Base-by-base conservation (phyloP, 176 grass and related monocot species). In the Cenchrus purpureus region DNA sequence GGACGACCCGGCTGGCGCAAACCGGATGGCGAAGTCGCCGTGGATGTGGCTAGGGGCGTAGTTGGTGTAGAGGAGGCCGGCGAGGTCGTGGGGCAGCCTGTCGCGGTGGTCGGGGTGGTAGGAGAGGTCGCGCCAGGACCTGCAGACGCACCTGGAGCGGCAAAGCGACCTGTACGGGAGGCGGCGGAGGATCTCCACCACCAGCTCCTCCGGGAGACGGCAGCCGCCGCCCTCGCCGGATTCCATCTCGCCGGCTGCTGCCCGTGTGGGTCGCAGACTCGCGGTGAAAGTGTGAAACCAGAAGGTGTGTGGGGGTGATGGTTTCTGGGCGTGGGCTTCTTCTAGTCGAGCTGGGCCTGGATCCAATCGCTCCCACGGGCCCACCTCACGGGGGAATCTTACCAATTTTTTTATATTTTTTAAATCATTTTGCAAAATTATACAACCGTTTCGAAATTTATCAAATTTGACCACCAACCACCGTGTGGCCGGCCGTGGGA, bases 41-140 rank as follows among this genome's bases (percentile, higher is more conserved):
- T 46, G 13, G 20, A n/a, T 14, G 82, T 7, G 49, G 52, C 20
- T 25, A 10, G 82, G 60, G 45, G 6, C n/a, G 82, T 77, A 50
- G 51, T 85, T 66, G 83, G 14, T 56, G 51, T 77, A 85, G 32
- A 85, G 61, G 50, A 76, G 62, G 73, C 62, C 72, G 13, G 63
- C 50, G 34, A 77, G 62, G 83, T 55, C 73, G 12, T 76, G 62
- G 54, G 67, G 67, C n/a, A 85, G 73, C 49, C 53, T 58, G 8
- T 7, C 12, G 34, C 34, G 19, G 51, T 85, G 14, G 49, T 66
- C 37, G 32, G 73, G 62, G 34, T 85, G 62, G 83, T 40, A 48
- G 34, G 73, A 43, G 19, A 85, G 61, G 17, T 53, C 73, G 34
- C 10, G 14, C 72, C 83, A 85, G 61, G n/a, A 85, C 10, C 52